Percentiles rank a stretch among this genome's conserved stretches.
Conservation (phyloP, 768 basidiomycete genomes). For the Boletus bicolor region DNA sequence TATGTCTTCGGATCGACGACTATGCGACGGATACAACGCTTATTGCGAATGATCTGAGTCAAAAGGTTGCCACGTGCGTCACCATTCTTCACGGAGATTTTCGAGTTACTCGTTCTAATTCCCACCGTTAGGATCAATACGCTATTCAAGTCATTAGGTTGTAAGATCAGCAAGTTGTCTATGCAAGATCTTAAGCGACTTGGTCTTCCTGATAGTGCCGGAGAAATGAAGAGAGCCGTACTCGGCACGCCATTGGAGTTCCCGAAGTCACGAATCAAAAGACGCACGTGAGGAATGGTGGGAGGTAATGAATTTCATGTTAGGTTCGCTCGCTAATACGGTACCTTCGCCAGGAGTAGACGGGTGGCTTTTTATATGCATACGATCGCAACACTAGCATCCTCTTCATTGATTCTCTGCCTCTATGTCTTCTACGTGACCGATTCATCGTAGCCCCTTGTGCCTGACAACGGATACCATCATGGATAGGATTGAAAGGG, state of each 20-base stretch:
- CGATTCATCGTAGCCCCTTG: background rate
- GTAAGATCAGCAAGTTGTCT: constrained; percentile 58
- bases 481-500: background rate
- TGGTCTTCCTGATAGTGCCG: constrained; percentile 62
- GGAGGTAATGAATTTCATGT: background rate
- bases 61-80: constrained; percentile 62
- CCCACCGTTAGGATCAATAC: constrained; percentile 46
- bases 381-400: background rate
- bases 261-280: constrained; percentile 55
- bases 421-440: background rate
- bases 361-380: background rate
- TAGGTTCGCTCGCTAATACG: background rate
- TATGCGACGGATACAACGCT: constrained; percentile 66
- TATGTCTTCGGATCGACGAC: constrained; percentile 77
- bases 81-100: background rate
- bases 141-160: constrained; percentile 81
- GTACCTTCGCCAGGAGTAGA: background rate
- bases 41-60: constrained; percentile 72
- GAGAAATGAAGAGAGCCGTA: constrained; percentile 65
- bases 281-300: constrained; percentile 22
- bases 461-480: background rate
- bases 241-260: constrained; percentile 77
- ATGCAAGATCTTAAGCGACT: constrained; percentile 64
- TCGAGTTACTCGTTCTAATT: constrained; percentile 1
- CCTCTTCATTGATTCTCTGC: background rate